Evolutionary conservation across 306 rosid genomes (phyloP), one percentile per base, ranked within the genome.

Genomic region (Gastrolobium bilobum): DNA sequence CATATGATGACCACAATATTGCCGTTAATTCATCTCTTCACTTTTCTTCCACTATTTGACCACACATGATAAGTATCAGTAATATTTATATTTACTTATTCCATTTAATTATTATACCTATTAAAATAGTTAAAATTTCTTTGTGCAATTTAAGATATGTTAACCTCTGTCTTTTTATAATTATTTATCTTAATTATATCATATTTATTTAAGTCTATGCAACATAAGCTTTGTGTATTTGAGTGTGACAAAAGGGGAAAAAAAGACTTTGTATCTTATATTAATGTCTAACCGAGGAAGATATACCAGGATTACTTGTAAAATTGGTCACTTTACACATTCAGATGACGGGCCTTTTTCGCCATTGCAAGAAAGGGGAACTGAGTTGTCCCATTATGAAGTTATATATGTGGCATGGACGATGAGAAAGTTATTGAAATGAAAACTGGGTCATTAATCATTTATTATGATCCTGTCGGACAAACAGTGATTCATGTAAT

Each of bases 301-400:
- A 63, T 30, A 29, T 30, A 11, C 34, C 0, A 42, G 82, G 76
- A 79, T 85, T 81, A 74, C 90, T 82, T 85, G 87, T 66, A 80
- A 69, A 83, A 68, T 52, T 20, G 85, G 92, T 79, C 65, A 67
- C 62, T 72, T 50, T 58, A 69, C 83, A 78, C 29, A 54, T 78
- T 80, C 50, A 56, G 78, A 79, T 73, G 85, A 85, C 31, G 60
- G 68, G 84, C 79, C 88, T 66, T 70, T 81, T 81, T 87, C 82
- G 63, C 59, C 75, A 30, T 65, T 40, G 84, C 80, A 71, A 77
- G 77, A 82, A 72, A 81, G 64, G 62, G 68, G 50, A 57, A 37
- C 47, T 37, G 4, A 54, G 60, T 52, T 81, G 86, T 42, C 80
- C 78, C 77, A 1, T 46, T 7, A 2, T 31, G 43, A 34, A 67